phyloP scores from a whole-genome alignment of 164 flowering plant genomes.

The Sextonia rubra region DNA sequence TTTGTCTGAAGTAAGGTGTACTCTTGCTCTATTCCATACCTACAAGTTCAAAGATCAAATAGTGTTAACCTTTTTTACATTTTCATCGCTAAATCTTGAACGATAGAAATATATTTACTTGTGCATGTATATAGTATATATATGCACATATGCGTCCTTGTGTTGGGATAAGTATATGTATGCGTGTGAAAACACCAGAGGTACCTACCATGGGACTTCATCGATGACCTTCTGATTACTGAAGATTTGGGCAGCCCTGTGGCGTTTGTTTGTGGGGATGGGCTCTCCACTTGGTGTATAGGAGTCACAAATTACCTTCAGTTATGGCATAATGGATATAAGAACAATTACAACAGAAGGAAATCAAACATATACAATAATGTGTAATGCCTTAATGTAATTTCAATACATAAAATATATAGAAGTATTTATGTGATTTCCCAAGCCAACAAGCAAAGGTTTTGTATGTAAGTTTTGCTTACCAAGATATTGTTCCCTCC shows the following conservation, averaged over 20 bases:
- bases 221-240: constrained; percentile 52
- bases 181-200: neutral
- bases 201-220: constrained; percentile 84
- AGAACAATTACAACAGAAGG: neutral
- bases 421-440: neutral
- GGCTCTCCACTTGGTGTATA: constrained; percentile 96
- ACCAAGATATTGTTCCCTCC: constrained; percentile 97
- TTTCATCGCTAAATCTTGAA: neutral
- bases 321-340: neutral
- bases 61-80: neutral
- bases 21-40: constrained; percentile 98
- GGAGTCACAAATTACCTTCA: constrained; percentile 82
- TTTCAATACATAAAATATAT: neutral
- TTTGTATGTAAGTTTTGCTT: constrained; percentile 13
- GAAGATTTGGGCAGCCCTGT: constrained; percentile 84
- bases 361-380: neutral
- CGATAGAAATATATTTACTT: neutral
- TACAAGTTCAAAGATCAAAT: constrained; percentile 16
- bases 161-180: neutral
- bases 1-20: constrained; percentile 83
- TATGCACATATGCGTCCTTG: neutral
- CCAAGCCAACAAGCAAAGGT: neutral
- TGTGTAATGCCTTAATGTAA: neutral
- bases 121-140: neutral
- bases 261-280: constrained; percentile 90